A percentile compares a stretch with the other conserved stretches of the same genome.
Conservation (phyloP, 2,329 filamentous ascomycete genomes). For the Ceratocystis colombiana region DNA sequence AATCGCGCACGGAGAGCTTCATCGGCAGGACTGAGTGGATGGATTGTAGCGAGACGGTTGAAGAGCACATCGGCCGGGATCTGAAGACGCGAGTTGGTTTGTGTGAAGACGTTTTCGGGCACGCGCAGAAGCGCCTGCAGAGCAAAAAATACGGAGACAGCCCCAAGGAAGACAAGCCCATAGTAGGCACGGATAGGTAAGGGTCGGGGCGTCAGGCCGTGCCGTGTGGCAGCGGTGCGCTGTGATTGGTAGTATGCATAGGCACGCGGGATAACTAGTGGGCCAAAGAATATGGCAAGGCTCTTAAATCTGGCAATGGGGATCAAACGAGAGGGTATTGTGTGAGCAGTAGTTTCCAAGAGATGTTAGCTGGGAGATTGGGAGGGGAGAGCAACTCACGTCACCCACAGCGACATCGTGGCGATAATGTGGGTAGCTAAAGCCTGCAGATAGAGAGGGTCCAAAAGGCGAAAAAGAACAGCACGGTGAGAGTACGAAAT, state of each 20-base stretch:
- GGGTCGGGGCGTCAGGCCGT: conserved; percentile 43
- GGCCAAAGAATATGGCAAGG: conserved; percentile 55
- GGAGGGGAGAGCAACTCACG: conserved; percentile 21
- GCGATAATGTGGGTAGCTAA: conserved; percentile 1
- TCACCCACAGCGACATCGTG: conserved; percentile 24
- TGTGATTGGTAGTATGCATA: conserved; percentile 54
- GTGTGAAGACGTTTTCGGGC: conserved; percentile 70
- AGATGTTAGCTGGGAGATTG: background rate
- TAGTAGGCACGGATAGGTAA: conserved; percentile 45
- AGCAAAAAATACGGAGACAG: conserved; percentile 39
- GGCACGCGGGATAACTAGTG: conserved; percentile 57
- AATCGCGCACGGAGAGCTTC: conserved; percentile 57
- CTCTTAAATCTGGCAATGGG: conserved; percentile 40
- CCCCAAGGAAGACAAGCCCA: conserved; percentile 50
- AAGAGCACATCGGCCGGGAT: conserved; percentile 80
- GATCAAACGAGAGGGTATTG: background rate
- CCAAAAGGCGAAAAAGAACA: background rate
- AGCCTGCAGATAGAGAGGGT: background rate
- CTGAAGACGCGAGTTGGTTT: conserved; percentile 71
- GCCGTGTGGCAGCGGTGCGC: conserved; percentile 34
- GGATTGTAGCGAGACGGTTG: conserved; percentile 54
- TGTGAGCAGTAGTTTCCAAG: conserved; percentile 1
- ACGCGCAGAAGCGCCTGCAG: conserved; percentile 56
- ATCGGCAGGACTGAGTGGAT: conserved; percentile 52
- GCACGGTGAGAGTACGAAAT: background rate